Percentiles rank a stretch among this genome's conserved stretches.
Conservation (phyloP, 768 basidiomycete species). For the Rhizopogon vinicolor region DNA sequence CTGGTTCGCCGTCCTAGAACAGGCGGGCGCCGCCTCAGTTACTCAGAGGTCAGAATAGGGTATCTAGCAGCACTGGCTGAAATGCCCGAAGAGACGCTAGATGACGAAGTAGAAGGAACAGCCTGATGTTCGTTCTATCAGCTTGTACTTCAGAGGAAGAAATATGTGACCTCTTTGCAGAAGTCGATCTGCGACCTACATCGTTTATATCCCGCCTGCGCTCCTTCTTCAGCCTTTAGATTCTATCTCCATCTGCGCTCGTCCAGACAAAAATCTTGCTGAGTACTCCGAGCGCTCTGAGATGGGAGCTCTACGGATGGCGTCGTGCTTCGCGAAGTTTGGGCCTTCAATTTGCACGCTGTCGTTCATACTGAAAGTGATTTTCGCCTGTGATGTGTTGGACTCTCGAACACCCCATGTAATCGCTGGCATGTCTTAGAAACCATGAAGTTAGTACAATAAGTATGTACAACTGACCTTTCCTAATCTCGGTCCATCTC, state of each 20-base stretch:
- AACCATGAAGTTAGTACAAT: neutral
- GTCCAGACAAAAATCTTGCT: slow-evolving; percentile 53
- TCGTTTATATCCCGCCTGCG: slow-evolving; percentile 23
- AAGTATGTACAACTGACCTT: slow-evolving; percentile 18
- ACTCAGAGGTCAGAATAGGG: no score
- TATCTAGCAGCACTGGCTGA: no score
- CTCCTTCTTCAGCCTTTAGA: slow-evolving; percentile 64
- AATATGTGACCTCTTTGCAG: slow-evolving; percentile 52
- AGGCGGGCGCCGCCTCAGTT: slow-evolving; percentile 27
- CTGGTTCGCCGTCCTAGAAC: slow-evolving; percentile 67
- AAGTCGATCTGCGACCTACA: slow-evolving; percentile 29
- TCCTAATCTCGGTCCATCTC: slow-evolving; percentile 14
- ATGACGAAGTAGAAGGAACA: slow-evolving; percentile 19
- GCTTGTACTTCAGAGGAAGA: slow-evolving; percentile 22
- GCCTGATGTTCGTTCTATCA: slow-evolving; percentile 21
- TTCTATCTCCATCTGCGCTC: slow-evolving; percentile 76
- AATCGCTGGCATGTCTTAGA: slow-evolving; percentile 33
- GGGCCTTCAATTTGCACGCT: slow-evolving; percentile 41
- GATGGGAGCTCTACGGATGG: neutral
- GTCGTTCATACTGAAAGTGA: slow-evolving; percentile 39
- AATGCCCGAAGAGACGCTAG: no score
- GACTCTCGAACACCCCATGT: slow-evolving; percentile 43
- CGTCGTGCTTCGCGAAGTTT: slow-evolving; percentile 7
- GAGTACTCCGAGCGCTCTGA: neutral
- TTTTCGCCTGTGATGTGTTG: slow-evolving; percentile 30